A percentile compares a stretch with the other conserved stretches of the same genome.
phyloP scores from a whole-genome alignment of 2,329 filamentous ascomycete species.

The Aspergillus clavatus region DNA sequence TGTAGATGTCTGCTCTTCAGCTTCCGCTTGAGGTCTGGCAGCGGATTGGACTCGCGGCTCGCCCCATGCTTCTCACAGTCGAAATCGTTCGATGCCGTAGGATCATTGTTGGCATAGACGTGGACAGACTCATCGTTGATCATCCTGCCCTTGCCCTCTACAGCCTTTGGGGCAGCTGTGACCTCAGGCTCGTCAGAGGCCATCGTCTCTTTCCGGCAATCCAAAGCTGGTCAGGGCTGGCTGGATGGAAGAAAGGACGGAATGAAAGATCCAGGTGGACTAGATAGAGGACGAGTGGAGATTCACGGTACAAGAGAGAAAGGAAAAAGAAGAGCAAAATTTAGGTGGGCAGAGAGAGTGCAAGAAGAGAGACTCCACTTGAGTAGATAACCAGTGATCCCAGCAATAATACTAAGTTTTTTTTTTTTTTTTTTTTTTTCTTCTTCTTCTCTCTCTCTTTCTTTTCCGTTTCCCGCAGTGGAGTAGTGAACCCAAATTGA shows the following conservation, averaged over 20 bases:
- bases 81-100: conserved; percentile 22
- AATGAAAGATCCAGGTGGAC: background rate
- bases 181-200: conserved; percentile 16
- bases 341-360: background rate
- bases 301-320: background rate
- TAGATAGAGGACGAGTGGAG: background rate
- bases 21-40: conserved; percentile 63
- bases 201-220: conserved; percentile 19
- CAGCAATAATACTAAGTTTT: background rate
- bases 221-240: conserved; percentile 4
- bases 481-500: background rate
- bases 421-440: background rate
- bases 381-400: background rate
- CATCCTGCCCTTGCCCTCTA: conserved; percentile 23
- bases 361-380: background rate
- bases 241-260: background rate
- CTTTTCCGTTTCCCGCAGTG: too few species aligned
- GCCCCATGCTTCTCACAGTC: conserved; percentile 38
- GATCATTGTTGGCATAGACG: conserved; percentile 13
- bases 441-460: background rate
- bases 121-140: conserved; percentile 21
- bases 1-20: conserved; percentile 85
- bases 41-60: conserved; percentile 54
- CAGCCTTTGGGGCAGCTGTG: conserved; percentile 13
- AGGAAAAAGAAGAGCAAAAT: conserved; percentile 4